These are phyloP conservation scores for Fusarium irregulare DNA, from an alignment of 2,329 filamentous ascomycete genomes.

Conservation along the genomic window DNA sequence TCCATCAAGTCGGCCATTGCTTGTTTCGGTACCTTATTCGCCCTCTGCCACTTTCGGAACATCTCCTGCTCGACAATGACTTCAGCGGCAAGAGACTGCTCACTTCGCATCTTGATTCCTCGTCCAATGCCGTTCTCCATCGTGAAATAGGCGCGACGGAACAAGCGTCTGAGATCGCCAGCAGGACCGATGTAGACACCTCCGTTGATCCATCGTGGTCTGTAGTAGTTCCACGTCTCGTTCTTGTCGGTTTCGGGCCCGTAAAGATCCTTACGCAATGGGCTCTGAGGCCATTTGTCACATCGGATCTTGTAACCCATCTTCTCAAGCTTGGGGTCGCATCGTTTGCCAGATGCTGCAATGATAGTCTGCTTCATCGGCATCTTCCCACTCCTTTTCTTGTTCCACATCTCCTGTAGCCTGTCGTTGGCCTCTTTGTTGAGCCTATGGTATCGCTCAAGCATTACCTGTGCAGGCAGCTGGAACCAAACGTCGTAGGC, in stretches of 20 bases:
- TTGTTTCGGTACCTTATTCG: background rate
- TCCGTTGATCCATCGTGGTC: conserved; percentile 15
- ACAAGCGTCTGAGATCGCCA: conserved; percentile 13
- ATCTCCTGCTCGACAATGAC: conserved; percentile 3
- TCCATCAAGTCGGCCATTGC: background rate
- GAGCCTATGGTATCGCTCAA: conserved; percentile 19
- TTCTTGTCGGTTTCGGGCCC: conserved; percentile 6
- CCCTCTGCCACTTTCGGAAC: background rate
- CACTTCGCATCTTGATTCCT: conserved; percentile 1
- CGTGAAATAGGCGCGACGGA: conserved; percentile 4
- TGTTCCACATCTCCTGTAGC: conserved; percentile 5
- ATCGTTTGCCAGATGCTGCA: background rate
- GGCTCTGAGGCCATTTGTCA: conserved; percentile 3
- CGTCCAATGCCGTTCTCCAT: background rate
- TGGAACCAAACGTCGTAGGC: conserved; percentile 18
- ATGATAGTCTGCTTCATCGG: conserved; percentile 23
- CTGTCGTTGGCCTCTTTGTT: conserved; percentile 19
- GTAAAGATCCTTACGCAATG: conserved; percentile 8
- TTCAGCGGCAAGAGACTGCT: conserved; percentile 12
- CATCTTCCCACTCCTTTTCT: background rate
- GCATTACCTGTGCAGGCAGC: conserved; percentile 14
- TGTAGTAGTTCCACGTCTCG: background rate
- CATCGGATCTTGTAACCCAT: conserved; percentile 5
- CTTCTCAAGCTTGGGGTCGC: background rate
- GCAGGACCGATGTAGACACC: conserved; percentile 23